Evolutionary conservation across 306 rosid genomes (phyloP).

Genomic region (Amphicarpaea edgeworthii): DNA sequence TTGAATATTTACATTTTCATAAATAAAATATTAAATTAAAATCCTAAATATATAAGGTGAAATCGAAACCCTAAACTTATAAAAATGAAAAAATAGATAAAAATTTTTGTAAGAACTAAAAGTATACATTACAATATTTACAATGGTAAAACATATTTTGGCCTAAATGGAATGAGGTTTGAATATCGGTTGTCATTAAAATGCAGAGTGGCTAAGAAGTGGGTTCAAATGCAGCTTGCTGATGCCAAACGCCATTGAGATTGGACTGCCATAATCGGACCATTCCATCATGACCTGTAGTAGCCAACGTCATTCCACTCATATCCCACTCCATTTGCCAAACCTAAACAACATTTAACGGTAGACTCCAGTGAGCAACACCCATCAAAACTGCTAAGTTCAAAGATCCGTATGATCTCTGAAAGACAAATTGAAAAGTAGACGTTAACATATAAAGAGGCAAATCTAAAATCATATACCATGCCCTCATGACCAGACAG

Average conservation of each 20-base stretch:
- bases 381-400: conserved; percentile 13
- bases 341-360: conserved; percentile 58
- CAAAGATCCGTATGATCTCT: conserved; percentile 37
- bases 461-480: conserved; percentile 56
- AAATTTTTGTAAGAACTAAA: too few species aligned
- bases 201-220: conserved; percentile 55
- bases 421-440: conserved; percentile 27
- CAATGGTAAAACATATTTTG: too few species aligned
- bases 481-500: conserved; percentile 77
- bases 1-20: too few species aligned
- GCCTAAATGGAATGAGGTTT: too few species aligned
- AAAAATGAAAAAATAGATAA: too few species aligned
- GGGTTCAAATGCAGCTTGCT: conserved; percentile 81
- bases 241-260: conserved; percentile 89
- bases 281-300: conserved; percentile 79
- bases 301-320: conserved; percentile 98
- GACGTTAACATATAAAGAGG: conserved; percentile 10
- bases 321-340: conserved; percentile 99
- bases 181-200: conserved; percentile 2
- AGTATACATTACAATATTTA: too few species aligned
- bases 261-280: conserved; percentile 90
- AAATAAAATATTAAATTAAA: too few species aligned
- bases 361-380: conserved; percentile 4
- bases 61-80: too few species aligned
- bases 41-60: too few species aligned